Evolutionary conservation across 139 green algal species (phyloP).

Genomic region (Zygnema circumcarinatum): DNA sequence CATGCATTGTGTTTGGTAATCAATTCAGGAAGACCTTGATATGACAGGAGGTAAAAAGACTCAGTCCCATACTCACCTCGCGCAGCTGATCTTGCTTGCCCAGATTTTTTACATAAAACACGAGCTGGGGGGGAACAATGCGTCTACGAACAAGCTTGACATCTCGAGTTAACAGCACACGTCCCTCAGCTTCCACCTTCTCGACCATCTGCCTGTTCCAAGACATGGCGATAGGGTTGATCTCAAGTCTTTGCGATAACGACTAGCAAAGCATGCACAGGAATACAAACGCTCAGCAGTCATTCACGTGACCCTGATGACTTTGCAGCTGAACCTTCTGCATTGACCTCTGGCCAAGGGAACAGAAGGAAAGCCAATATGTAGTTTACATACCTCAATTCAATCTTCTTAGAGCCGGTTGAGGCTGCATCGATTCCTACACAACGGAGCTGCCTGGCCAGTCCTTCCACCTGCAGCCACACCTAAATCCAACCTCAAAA

Average conservation of each 20-base stretch:
- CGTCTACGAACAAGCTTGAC: slow-evolving; percentile 40
- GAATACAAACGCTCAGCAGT: too few species aligned
- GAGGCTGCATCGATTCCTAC: slow-evolving; percentile 52
- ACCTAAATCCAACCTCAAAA: background rate
- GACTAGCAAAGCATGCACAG: too few species aligned
- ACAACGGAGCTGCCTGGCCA: slow-evolving; percentile 49
- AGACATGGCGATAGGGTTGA: too few species aligned
- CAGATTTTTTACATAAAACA: slow-evolving; percentile 8
- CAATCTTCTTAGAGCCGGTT: background rate
- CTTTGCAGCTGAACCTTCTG: too few species aligned
- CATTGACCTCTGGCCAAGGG: too few species aligned
- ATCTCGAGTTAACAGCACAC: slow-evolving; percentile 50
- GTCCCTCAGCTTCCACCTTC: slow-evolving; percentile 32
- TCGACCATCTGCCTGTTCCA: slow-evolving; percentile 47
- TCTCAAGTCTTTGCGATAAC: too few species aligned
- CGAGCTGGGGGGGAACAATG: slow-evolving; percentile 29
- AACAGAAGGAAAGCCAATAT: background rate
- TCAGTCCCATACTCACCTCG: slow-evolving; percentile 44
- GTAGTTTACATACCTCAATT: slow-evolving; percentile 8
- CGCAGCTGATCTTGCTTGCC: slow-evolving; percentile 46
- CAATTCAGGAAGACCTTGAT: too few species aligned
- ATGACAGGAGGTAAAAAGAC: too few species aligned
- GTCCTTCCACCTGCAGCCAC: slow-evolving; percentile 49
- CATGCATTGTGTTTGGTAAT: too few species aligned
- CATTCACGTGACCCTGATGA: too few species aligned